Evolutionary conservation across 805 yeast genomes (phyloP), one percentile per base, ranked within the genome.

Genomic region (Metschnikowia kunwiensis): DNA sequence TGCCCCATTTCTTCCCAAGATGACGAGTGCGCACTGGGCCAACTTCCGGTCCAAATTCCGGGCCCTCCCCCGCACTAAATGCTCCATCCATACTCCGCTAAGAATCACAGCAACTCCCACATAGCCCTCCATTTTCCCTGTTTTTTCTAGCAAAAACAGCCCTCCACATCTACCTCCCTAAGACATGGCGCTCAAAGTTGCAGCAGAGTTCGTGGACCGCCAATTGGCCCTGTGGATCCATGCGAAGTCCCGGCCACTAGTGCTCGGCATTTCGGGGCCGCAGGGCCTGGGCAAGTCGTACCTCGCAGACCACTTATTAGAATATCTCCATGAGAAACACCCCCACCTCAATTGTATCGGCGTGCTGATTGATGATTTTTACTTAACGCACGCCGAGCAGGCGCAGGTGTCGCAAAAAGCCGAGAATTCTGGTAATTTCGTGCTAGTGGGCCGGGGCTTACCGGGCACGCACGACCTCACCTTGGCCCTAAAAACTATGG

Each of bases 381-480:
- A 91, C 56, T 63, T 86, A 25, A 77, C 86, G 0, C 79, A 77
- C 53, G 58, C 53, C 6, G 81, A 80, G 13, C 96, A 87, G 53
- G 42, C 39, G 17, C 40, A 43, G 21, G 53, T 88, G 16, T 71
- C 74, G 1, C 24, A 43, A 5, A 14, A 30, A 2, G 60, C 65
- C 3, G 27, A 23, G 8, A 18, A 35, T 42, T 24, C 26, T 7
- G 10, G 60, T 10, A 85, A 86, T 53, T 55, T 60, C 23, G 61
- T 91, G 30, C 51, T 86, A 12, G 74, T 69, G 40, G 95, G 95
- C 3, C 65, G 97, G 17, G 97, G 97, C 0, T 68, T 86, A 11
- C 97, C 97, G 0, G 97, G 97, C 0, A 91, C 97, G 0, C 98
- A 91, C 57, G 97, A 91, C 53, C 51, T 85, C 12, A 48, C 46